Evolutionary conservation across 371 early-diverging fungal genomes (phyloP).

Genomic region (Smittium mucronatum): DNA sequence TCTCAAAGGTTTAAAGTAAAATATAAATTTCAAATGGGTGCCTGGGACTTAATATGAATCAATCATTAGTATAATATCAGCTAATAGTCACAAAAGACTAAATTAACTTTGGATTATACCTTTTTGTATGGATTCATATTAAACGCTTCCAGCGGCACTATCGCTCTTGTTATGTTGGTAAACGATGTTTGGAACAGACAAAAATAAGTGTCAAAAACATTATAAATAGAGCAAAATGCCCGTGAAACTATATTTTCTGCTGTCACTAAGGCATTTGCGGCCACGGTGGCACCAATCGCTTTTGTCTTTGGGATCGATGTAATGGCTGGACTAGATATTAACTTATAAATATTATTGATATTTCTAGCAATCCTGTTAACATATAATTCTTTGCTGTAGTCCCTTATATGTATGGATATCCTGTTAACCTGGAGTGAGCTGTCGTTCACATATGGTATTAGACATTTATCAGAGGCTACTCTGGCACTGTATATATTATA

Average conservation of each 20-base stretch:
- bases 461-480: constrained; percentile 9
- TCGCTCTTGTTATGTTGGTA: not conserved
- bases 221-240: constrained; percentile 16
- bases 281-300: constrained; percentile 18
- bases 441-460: not conserved
- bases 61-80: not conserved
- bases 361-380: not conserved
- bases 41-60: not conserved
- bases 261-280: constrained; percentile 13
- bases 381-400: not conserved
- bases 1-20: not conserved
- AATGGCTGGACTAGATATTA: constrained; percentile 4
- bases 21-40: not conserved
- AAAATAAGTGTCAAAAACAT: constrained; percentile 14
- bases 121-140: not conserved
- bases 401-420: not conserved
- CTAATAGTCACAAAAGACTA: not conserved
- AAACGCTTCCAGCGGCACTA: not conserved
- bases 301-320: constrained; percentile 13
- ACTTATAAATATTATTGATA: not conserved
- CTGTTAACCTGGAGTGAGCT: not conserved
- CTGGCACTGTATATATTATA: constrained; percentile 8
- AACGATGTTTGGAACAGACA: not conserved
- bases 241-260: constrained; percentile 18
- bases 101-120: not conserved